Base-by-base conservation (phyloP, 2,329 filamentous ascomycete genomes). In the Chaetomium olivaceum region DNA sequence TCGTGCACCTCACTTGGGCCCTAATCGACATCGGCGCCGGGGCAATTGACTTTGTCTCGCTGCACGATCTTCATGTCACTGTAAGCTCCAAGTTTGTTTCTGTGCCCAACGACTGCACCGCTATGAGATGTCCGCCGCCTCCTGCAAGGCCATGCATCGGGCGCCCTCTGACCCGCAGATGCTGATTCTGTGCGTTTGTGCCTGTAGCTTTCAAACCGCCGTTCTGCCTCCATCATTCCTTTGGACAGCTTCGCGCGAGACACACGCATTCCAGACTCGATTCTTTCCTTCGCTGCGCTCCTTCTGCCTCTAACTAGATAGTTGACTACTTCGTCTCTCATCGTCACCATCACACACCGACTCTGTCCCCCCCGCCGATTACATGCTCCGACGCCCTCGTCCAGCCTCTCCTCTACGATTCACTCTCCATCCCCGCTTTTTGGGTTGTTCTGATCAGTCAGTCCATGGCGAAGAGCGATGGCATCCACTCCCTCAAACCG, bases 401-500 rank as follows among this genome's bases (percentile, higher is more conserved):
- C 59, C 46, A 64, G 48, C 63, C 33, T 58, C 61, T 58, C 63
- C 33, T 58, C 61, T 58, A 39, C 62, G 39, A 57, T 52, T 48
- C 58, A 58, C 39, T n/a, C 27, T 23, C 64, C 54, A 25, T 61
- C 48, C 56, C 54, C 21, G 54, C 57, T 43, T 43, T 43, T 43
- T 43, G 39, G 46, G 57, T 60, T 50, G n/a, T 61, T 63, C 58
- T 27, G 39, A 43, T n/a, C 39, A 61, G 61, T 51, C 61, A 62
- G 77, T 80, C 80, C 80, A 87, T 87, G 84, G 84, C 80, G 77
- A 75, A 73, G 80, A 78, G 73, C 77, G 73, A 88, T 87, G 85
- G 81, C 83, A 72, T 80, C 83, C 68, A 87, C 85, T 78, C 85
- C 85, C 67, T 83, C 83, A 73, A 83, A 81, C 74, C 84, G 85